Evolutionary conservation across 1,284 basidiomycete genomes (phyloP).

Genomic region (Coniferiporia sulphurascens): DNA sequence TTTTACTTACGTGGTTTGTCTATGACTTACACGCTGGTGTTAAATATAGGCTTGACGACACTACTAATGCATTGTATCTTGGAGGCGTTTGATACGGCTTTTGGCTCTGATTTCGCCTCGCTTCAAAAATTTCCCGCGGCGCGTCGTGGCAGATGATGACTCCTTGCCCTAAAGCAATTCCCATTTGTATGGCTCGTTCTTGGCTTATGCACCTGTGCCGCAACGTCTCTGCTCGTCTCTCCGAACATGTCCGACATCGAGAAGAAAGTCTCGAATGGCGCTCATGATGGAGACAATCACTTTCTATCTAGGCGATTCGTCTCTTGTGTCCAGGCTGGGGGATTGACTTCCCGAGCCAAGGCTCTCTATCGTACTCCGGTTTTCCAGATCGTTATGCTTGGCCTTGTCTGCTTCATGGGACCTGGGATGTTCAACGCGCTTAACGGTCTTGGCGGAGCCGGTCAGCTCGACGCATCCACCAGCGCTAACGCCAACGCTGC

Average conservation of each 20-base stretch:
- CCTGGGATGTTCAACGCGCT: slow-evolving; percentile 28
- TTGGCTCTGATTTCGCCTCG: no score
- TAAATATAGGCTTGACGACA: no score
- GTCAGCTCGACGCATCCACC: slow-evolving; percentile 26
- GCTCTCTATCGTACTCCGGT: slow-evolving; percentile 26
- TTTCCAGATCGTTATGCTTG: slow-evolving; percentile 27
- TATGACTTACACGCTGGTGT: no score
- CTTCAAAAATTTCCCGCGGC: no score
- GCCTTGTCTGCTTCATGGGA: slow-evolving; percentile 34
- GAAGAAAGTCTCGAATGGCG: background rate
- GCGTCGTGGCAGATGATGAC: no score
- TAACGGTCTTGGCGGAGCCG: slow-evolving; percentile 30
- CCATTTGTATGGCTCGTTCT: no score
- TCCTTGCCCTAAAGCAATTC: no score
- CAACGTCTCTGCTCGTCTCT: background rate
- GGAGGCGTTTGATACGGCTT: no score
- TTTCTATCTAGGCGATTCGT: background rate
- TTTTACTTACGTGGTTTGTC: no score
- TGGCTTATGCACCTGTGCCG: no score
- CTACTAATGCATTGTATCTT: no score
- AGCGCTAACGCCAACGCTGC: slow-evolving; percentile 28
- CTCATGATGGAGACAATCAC: background rate
- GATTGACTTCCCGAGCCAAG: background rate
- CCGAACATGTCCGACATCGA: background rate
- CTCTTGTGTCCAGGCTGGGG: background rate